phyloP scores from a whole-genome alignment of 768 basidiomycete genomes.

The Suillus subaureus region DNA sequence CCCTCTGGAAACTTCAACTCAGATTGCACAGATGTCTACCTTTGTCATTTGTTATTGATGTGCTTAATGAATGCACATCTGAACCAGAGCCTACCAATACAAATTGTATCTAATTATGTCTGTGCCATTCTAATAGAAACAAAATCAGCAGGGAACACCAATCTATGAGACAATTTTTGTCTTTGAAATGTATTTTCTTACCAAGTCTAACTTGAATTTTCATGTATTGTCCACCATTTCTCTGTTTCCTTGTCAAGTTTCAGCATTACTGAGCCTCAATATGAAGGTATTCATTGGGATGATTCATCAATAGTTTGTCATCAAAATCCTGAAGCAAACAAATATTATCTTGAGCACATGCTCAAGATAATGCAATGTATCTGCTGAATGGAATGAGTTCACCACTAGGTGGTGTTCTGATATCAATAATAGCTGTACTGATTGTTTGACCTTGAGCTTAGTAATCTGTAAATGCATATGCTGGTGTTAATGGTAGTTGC shows the following conservation, averaged over 20 bases:
- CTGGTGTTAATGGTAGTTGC: constrained; percentile 37
- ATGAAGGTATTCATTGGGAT: constrained; percentile 2
- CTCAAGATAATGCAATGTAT: constrained; percentile 41
- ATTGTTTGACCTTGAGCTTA: constrained; percentile 44
- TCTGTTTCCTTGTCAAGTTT: constrained; percentile 16
- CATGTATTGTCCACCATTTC: neutral
- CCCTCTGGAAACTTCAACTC: no score
- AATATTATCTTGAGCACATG: constrained; percentile 28
- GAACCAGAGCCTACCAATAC: no score
- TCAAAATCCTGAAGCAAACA: constrained; percentile 33
- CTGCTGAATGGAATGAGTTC: constrained; percentile 37
- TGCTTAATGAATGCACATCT: no score
- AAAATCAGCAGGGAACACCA: no score
- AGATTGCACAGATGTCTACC: no score
- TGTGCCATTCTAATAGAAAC: no score
- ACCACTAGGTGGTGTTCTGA: constrained; percentile 34
- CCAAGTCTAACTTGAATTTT: neutral
- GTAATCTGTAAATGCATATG: constrained; percentile 47
- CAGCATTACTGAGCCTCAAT: constrained; percentile 6
- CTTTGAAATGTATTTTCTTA: neutral
- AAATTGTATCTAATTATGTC: no score
- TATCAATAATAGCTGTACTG: constrained; percentile 37
- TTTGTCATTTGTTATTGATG: no score
- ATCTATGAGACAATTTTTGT: no score
- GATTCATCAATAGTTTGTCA: constrained; percentile 18